Conservation (phyloP, 2,329 filamentous ascomycete genomes). For the Botryotinia calthae region DNA sequence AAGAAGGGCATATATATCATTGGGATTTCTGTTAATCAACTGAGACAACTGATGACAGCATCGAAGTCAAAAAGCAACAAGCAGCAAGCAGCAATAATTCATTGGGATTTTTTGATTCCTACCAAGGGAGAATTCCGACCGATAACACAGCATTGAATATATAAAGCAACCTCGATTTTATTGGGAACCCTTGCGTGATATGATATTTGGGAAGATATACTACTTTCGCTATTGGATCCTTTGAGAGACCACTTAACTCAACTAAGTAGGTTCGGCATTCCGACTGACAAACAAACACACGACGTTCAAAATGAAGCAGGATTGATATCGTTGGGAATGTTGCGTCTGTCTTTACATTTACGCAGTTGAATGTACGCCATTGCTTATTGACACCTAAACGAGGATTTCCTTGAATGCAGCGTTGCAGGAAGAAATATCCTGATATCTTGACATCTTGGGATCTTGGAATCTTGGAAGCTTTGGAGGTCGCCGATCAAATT, state of each 20-base stretch:
- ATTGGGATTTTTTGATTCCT: not conserved
- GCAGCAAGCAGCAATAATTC: not conserved
- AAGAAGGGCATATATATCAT: not conserved
- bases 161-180: not conserved
- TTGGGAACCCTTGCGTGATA: not conserved
- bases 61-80: not conserved
- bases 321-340: not conserved
- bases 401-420: not conserved
- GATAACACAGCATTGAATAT: conserved; percentile 1
- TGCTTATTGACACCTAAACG: not conserved
- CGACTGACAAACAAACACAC: not conserved
- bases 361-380: not conserved
- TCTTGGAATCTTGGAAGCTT: conserved; percentile 2
- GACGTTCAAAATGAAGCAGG: not conserved
- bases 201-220: not conserved
- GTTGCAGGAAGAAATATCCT: not conserved
- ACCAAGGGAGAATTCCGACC: not conserved
- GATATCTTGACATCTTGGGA: not conserved
- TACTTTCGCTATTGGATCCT: not conserved
- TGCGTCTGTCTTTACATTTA: conserved; percentile 6
- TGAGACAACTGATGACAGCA: not conserved
- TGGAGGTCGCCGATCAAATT: conserved; percentile 6
- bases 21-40: not conserved
- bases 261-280: not conserved
- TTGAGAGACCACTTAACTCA: not conserved